phyloP scores from a whole-genome alignment of 345 rosid genomes.

The Eucalyptus erythrocorys region DNA sequence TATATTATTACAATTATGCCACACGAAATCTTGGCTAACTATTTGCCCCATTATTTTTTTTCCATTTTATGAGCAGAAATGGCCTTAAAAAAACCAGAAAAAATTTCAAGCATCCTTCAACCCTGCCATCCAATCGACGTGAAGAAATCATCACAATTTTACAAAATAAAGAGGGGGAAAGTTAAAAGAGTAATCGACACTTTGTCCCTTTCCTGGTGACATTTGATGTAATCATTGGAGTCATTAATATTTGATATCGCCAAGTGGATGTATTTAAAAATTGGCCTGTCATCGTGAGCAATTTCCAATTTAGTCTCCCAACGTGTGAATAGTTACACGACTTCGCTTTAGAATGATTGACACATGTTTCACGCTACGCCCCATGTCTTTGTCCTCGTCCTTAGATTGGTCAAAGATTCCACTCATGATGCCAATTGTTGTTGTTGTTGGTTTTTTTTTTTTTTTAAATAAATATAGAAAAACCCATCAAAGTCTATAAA shows the following conservation, averaged over 20 bases:
- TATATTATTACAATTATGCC: neutral
- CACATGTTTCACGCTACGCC: neutral
- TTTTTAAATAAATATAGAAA: too few species aligned
- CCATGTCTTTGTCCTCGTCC: neutral
- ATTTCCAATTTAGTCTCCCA: neutral
- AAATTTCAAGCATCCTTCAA: neutral
- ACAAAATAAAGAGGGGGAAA: neutral
- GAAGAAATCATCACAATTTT: neutral
- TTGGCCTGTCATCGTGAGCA: neutral
- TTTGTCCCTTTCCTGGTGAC: neutral
- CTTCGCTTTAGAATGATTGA: neutral
- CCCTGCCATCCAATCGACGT: neutral
- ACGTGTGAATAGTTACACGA: neutral
- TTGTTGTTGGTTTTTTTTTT: neutral
- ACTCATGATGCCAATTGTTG: neutral
- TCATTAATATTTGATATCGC: neutral
- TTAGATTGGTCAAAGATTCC: neutral
- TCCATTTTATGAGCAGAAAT: neutral
- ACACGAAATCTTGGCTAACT: neutral
- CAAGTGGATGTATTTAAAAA: neutral
- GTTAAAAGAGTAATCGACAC: neutral
- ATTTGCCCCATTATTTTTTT: neutral
- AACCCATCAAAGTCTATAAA: neutral
- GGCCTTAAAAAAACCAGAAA: neutral
- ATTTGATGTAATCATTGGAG: neutral